phyloP scores from a whole-genome alignment of 2,329 filamentous ascomycete genomes.

The Gliomastix tumulicola region DNA sequence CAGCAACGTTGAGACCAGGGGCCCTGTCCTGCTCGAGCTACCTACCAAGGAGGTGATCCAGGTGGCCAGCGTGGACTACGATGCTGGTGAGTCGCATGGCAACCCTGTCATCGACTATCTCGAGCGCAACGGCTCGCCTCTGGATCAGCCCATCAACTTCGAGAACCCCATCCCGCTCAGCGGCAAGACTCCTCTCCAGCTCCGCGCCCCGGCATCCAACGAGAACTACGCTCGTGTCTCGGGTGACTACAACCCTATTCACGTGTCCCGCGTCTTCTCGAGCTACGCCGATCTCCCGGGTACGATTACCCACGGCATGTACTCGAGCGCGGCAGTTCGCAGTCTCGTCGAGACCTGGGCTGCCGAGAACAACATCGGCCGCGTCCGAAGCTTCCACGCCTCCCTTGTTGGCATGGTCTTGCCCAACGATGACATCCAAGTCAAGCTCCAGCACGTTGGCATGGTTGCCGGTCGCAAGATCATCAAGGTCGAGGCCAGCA shows the following conservation, averaged over 20 bases:
- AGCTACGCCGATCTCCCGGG: conserved; percentile 92
- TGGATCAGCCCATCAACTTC: conserved; percentile 94
- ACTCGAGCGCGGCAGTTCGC: conserved; percentile 92
- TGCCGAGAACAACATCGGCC: conserved; percentile 95
- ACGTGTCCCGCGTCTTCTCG: conserved; percentile 94
- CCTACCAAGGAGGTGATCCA: conserved; percentile 97
- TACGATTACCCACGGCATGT: conserved; percentile 99
- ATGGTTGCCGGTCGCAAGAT: conserved; percentile 99
- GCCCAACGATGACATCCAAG: conserved; percentile 89
- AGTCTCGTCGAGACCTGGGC: conserved; percentile 98
- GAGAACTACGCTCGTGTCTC: conserved; percentile 97
- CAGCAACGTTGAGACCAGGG: conserved; percentile 84
- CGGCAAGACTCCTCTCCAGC: conserved; percentile 79
- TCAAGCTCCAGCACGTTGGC: conserved; percentile 91
- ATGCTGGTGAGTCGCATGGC: conserved; percentile 82
- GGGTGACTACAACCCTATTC: conserved; percentile 97
- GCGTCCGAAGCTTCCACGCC: conserved; percentile 94
- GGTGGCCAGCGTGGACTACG: conserved; percentile 94
- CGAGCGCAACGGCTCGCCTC: conserved; percentile 79
- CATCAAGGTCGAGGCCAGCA: conserved; percentile 95
- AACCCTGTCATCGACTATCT: conserved; percentile 98
- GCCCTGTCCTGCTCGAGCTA: conserved; percentile 87
- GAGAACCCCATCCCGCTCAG: conserved; percentile 95
- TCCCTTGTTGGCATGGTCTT: conserved; percentile 98
- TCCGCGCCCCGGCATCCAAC: conserved; percentile 91